Conservation (phyloP, 768 basidiomycete genomes). For the Lactarius hengduanensis region DNA sequence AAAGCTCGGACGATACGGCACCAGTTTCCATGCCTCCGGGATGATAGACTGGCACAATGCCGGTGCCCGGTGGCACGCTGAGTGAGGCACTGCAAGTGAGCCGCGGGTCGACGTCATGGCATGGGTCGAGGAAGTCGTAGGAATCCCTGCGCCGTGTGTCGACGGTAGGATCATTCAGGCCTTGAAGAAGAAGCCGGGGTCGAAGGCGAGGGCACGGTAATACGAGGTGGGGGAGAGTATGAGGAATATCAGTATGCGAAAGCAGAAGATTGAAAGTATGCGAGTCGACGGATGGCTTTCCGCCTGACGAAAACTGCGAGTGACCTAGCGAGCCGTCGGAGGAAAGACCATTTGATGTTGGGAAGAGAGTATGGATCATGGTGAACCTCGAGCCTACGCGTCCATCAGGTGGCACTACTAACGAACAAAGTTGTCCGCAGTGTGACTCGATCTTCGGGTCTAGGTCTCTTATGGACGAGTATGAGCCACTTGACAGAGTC, state of each 20-base stretch:
- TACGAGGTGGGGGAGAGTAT: conserved; percentile 9
- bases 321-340: conserved; percentile 4
- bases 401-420: conserved; percentile 8
- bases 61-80: background rate
- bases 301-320: conserved; percentile 1
- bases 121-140: background rate
- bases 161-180: background rate
- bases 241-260: background rate
- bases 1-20: background rate
- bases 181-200: conserved; percentile 4
- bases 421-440: conserved; percentile 10
- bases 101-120: background rate
- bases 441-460: conserved; percentile 14
- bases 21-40: background rate
- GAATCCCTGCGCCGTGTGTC: background rate
- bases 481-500: conserved; percentile 1
- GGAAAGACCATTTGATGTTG: background rate
- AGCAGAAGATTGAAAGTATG: background rate
- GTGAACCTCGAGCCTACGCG: conserved; percentile 11
- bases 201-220: background rate
- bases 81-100: background rate
- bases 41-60: background rate
- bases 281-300: conserved; percentile 13
- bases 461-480: conserved; percentile 9
- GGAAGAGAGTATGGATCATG: conserved; percentile 14